Evolutionary conservation across 495 filamentous ascomycete genomes (phyloP).

Genomic region (Chaetomidium leptoderma): DNA sequence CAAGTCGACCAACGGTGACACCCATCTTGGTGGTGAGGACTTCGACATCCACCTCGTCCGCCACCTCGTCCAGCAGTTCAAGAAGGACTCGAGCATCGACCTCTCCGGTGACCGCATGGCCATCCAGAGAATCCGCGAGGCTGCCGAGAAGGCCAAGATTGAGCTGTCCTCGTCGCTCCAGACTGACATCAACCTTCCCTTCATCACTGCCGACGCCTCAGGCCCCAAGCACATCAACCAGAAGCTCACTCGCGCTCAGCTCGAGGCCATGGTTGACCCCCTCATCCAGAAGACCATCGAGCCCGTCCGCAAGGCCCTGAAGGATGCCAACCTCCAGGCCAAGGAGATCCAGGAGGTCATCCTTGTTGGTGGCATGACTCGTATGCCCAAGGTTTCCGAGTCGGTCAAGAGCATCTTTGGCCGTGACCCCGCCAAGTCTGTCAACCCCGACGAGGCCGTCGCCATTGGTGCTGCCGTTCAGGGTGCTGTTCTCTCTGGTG

Average conservation of each 20-base stretch:
- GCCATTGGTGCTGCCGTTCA: slow-evolving; percentile 98
- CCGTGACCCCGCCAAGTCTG: slow-evolving; percentile 95
- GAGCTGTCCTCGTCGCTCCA: slow-evolving; percentile 94
- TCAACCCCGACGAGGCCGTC: slow-evolving; percentile 98
- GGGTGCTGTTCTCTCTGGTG: slow-evolving; percentile 93
- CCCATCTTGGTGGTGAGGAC: slow-evolving; percentile 95
- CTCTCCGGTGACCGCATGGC: slow-evolving; percentile 94
- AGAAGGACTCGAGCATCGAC: slow-evolving; percentile 91
- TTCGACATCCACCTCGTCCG: slow-evolving; percentile 97
- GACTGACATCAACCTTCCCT: slow-evolving; percentile 98
- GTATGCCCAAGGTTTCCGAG: slow-evolving; percentile 98
- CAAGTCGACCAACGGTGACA: slow-evolving; percentile 98
- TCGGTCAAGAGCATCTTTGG: slow-evolving; percentile 97
- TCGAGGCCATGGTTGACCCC: slow-evolving; percentile 89
- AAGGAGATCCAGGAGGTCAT: slow-evolving; percentile 99
- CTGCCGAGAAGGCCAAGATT: slow-evolving; percentile 99
- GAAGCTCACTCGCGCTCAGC: slow-evolving; percentile 88
- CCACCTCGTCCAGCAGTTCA: slow-evolving; percentile 91
- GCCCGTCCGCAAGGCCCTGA: slow-evolving; percentile 93
- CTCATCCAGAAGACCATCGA: slow-evolving; percentile 82
- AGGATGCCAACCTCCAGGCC: slow-evolving; percentile 90
- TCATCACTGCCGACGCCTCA: slow-evolving; percentile 93
- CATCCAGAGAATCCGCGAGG: slow-evolving; percentile 98
- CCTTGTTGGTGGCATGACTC: slow-evolving; percentile 98
- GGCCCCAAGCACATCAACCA: slow-evolving; percentile 97